Base-by-base conservation (phyloP, 768 basidiomycete genomes). In the Boletus eberwhitei region DNA sequence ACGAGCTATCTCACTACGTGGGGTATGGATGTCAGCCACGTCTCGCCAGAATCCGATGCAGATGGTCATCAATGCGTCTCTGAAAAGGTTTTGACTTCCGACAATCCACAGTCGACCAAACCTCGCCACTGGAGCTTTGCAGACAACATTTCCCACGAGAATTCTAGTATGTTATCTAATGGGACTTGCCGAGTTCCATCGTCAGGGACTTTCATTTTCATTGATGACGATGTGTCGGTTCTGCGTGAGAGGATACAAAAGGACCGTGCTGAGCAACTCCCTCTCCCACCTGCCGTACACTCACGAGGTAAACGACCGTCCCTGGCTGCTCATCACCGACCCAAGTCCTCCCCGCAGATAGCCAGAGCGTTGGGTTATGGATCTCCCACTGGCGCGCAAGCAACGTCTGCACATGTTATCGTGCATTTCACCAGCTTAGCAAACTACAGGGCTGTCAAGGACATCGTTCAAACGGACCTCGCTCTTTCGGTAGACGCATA, bases 1-100 rank as follows among this genome's bases (percentile, higher is more conserved):
- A 94, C 94, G 24, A 89, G 88, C 61, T 97, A 96, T 71, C 79
- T 99, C 54, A 90, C 90, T 21, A 83, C 89, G 6, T 98, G 96
- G 96, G 94, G 95, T 13, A 82, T 98, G 86, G 92, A 96, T 63
- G 86, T 98, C 40, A 86, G 83, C 48, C 93, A 94, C 72, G 77
- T 86, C 41, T 84, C 86, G 8, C 75, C 81, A 2, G 84, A 86
- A 48, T 76, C 78, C 12, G 81, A 79, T 21, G 69, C 70, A 2
- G 84, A 88, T 48, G 68, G 64, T n/a, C 49, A 57, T 35, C 71
- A 61, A 36, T 26, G 31, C 39, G 12, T 52, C 26, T 47, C 38
- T 24, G 71, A 70, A 32, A 62, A 45, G 52, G 21, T 42, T 21
- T 50, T 52, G 17, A 55, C 52, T 32, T 21, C 59, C 2, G 57